Evolutionary conservation across 257 asterid genomes (phyloP), one percentile per base, ranked within the genome.

Genomic region (Coffea canephora): DNA sequence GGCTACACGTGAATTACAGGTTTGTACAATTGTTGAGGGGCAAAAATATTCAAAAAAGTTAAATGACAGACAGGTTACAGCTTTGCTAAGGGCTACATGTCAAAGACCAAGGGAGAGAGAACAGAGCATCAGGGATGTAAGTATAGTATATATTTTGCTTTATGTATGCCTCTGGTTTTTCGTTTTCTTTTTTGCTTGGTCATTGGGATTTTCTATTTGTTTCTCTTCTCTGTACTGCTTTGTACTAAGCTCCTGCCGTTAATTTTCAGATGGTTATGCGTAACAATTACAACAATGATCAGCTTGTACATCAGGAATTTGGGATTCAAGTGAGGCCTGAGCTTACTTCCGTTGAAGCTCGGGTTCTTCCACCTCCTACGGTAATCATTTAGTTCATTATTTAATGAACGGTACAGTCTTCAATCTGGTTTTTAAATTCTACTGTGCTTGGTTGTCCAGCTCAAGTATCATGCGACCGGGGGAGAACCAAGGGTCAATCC

Each of bases 281-380:
- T 7, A 91, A 90, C 46, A 74, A 82, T 16, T 93, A 91, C 85
- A 82, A 65, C 49, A 14, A 0, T 0, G 86, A 90, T 57, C 7
- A 0, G 0, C 80, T 90, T 16, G 91, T 83, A 7, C 64, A 45
- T 10, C 19, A 31, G 1, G 94, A 91, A 61, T 95, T 95, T 86
- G 99, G 98, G 9, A 86, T 95, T 18, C 64, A 71, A 9, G 90
- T 95, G 43, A 67, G 27, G 1, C 45, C 82, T n/a, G 88, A 87
- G 14, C 89, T 89, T 19, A 69, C 91, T 13, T 69, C 90, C 0
- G 39, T 95, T 57, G 91, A 87, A 31, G 98, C 99, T 45, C 91
- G 99, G 15, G 97, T 93, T 59, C 88, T 95, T 71, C 91, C 87
- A 43, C 84, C 98, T 11, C 99, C 99, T 0, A 85, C 2, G 90